Evolutionary conservation across 73 alveolate species (phyloP), one percentile per base, ranked within the genome.

Genomic region (Tetrahymena malaccensis): DNA sequence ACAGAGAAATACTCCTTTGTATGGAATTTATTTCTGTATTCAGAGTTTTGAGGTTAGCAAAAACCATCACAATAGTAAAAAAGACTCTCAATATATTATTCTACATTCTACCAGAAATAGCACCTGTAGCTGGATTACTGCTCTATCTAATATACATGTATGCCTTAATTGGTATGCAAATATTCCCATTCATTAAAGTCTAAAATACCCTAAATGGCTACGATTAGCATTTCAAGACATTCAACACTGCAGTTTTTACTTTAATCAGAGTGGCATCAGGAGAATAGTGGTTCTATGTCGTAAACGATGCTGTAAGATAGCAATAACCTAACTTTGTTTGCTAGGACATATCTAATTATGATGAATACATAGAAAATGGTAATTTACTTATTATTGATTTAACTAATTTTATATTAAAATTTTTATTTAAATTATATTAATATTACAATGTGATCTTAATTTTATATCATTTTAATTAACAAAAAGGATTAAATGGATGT

Each of bases 101-200:
- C 85, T 93, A 89, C 55, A 97, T 97, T 25, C 94, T 97, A 10
- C 97, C 98, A 21, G 94, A 97, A 44, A 85, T 97, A 57, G 96
- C 97, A 4, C 96, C 95, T 94, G 96, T 97, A 35, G 98, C 97
- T n/a, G 96, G 96, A 1, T 85, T 97, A 35, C 84, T 97, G 31
- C 94, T 96, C 21, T 94, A 96, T 16, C 55, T 96, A 13, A 96
- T 97, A 27, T 97, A 93, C 43, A 94, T 96, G 85, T 97, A 94
- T 93, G 84, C 98, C 19, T 84, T 94, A 0, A 85, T 94, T 43
- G 96, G 96, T 21, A 84, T 94, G 16, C 93, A 94, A 85, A n/a
- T 94, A 22, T 94, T 84, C 11, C 95, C 96, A 0, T 94, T 85
- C 58, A 56, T 94, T 35, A 94, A 94, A 94, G 85, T 93, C 55